Base-by-base conservation (phyloP, 202 grass and related monocot genomes). In the Saccharum hybrid region DNA sequence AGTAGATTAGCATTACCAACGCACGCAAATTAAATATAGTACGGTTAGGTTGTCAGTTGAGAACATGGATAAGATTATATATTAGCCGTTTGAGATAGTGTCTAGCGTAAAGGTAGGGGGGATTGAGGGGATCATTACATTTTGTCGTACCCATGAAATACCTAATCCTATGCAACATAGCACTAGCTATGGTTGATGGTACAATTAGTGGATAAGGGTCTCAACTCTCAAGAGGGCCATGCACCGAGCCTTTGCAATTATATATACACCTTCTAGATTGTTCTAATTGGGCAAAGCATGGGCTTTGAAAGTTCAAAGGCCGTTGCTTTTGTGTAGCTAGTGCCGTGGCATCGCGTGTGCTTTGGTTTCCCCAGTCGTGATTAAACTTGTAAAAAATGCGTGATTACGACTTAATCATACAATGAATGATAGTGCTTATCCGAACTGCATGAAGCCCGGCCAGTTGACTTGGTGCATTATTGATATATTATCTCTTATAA, bases 131-230 rank as follows among this genome's bases (percentile, higher is more conserved):
- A 64, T 68, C 72, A 72, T 63, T 33, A 51, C 33, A 56, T 54
- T 86, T 75, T n/a, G 80, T 78, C 88, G 37, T 83, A 54, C 14
- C 69, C 70, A 80, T 56, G 31, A 63, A 83, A 69, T 63, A 80
- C 51, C 15, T 41, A 84, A 84, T 74, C 70, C 49, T 14, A 45
- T 28, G 21, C 36, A 26, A 61, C 56, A 28, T 26, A 60, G 38
- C 71, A 30, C 61, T 63, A 28, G 31, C 70, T 71, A 41, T 48
- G 63, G 71, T 12, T 51, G 41, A 33, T 77, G 66, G 46, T 89
- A 73, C 74, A 36, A 34, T 80, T 80, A 57, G 13, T 42, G 80
- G 80, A 90, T 90, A 86, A 86, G 84, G 66, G 69, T 80, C 83
- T 6, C 48, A 51, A 54, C 26, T 26, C 26, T 26, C 26, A 26